Evolutionary conservation across 1,139 yeast genomes (phyloP).

Genomic region (Hansenula lynferdii): DNA sequence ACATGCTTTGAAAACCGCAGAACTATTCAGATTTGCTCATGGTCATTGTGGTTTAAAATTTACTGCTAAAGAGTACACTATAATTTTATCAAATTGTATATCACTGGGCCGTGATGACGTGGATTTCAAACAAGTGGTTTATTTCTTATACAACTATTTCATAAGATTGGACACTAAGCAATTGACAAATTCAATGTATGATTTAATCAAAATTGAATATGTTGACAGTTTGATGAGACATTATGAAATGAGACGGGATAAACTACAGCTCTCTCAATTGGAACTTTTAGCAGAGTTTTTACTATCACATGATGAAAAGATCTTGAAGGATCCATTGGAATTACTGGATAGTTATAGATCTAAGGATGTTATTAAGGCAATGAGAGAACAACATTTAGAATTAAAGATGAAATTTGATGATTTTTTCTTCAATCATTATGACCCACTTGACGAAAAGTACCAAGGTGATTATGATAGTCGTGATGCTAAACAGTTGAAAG

Average conservation of each 20-base stretch:
- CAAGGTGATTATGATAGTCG: background rate
- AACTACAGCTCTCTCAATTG: no score
- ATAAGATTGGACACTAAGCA: background rate
- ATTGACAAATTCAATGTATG: background rate
- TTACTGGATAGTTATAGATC: background rate
- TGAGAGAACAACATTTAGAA: background rate
- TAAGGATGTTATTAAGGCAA: background rate
- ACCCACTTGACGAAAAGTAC: background rate
- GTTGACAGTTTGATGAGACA: background rate
- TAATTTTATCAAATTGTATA: background rate
- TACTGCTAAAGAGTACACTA: background rate
- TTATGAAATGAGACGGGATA: no score
- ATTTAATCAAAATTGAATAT: background rate
- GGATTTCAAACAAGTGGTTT: background rate
- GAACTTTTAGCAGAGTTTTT: background rate
- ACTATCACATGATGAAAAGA: background rate
- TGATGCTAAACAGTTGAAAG: background rate
- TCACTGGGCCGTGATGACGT: background rate
- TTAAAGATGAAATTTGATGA: background rate
- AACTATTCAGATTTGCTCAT: conserved; percentile 7
- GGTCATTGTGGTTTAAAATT: background rate
- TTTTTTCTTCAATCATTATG: background rate
- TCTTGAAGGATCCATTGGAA: background rate
- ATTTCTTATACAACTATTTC: background rate
- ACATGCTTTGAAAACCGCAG: conserved; percentile 6